phyloP scores from a whole-genome alignment of 345 rosid species.

The Eucalyptus lansdowneana region DNA sequence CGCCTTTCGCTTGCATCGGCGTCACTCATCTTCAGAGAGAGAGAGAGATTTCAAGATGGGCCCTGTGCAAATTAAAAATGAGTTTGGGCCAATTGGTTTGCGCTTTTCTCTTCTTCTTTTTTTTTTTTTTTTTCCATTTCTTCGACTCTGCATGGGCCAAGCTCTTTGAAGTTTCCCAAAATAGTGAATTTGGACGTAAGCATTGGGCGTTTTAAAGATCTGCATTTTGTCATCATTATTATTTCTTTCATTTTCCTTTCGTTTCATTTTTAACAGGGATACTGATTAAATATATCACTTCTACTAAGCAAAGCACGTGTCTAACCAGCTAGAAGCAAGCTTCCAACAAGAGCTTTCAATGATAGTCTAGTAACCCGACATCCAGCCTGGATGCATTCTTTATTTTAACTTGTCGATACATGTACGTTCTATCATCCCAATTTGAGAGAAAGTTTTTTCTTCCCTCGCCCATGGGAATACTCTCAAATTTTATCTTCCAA shows the following conservation, averaged over 20 bases:
- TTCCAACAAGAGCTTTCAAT: too few relatives aligned
- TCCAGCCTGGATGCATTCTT: accelerated
- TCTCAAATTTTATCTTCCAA: too few relatives aligned
- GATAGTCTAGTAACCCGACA: accelerated
- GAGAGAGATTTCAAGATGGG: too few relatives aligned
- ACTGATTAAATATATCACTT: too few relatives aligned
- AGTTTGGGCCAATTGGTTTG: not conserved
- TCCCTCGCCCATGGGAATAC: too few relatives aligned
- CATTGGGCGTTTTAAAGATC: not conserved
- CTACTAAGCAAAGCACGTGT: too few relatives aligned
- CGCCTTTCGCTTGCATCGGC: too few relatives aligned
- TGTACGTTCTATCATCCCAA: accelerated
- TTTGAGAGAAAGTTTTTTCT: too few relatives aligned
- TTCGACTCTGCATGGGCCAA: not conserved
- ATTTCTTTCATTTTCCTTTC: not conserved
- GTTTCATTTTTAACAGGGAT: not conserved
- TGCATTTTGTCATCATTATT: not conserved
- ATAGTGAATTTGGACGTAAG: not conserved
- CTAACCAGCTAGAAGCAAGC: too few relatives aligned
- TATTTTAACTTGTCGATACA: too few relatives aligned
- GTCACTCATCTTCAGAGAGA: too few relatives aligned
- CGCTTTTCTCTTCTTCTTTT: too few relatives aligned
- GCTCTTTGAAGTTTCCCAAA: not conserved
- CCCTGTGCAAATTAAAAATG: not conserved
- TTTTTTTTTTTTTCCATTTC: accelerated